Evolutionary conservation across 2,329 filamentous ascomycete species (phyloP).

Genomic region (Fonsecaea monophora): DNA sequence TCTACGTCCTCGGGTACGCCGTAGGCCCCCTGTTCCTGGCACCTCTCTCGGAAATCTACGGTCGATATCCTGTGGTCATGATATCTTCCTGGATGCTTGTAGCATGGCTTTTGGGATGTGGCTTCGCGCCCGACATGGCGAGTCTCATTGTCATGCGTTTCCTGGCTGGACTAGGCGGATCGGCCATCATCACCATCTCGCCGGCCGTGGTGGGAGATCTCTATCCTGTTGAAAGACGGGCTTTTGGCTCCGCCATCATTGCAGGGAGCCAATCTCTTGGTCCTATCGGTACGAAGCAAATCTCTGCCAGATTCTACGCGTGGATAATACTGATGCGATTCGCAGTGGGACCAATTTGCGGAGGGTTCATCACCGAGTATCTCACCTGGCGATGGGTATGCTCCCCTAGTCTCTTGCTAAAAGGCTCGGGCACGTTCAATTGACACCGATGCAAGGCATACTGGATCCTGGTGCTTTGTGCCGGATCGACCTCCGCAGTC

Average conservation of each 20-base stretch:
- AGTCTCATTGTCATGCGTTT: slow-evolving; percentile 66
- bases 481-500: neutral
- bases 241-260: slow-evolving; percentile 61
- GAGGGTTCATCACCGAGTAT: slow-evolving; percentile 44
- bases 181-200: slow-evolving; percentile 60
- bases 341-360: slow-evolving; percentile 43
- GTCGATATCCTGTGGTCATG: slow-evolving; percentile 61
- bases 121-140: slow-evolving; percentile 58
- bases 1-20: slow-evolving; percentile 37
- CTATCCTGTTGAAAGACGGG: slow-evolving; percentile 30
- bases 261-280: slow-evolving; percentile 20
- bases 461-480: slow-evolving; percentile 12
- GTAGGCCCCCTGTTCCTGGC: slow-evolving; percentile 55
- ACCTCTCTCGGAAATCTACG: slow-evolving; percentile 70
- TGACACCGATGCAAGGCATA: slow-evolving; percentile 5
- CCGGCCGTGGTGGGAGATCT: slow-evolving; percentile 48
- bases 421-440: slow-evolving; percentile 41
- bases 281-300: neutral
- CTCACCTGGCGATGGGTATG: slow-evolving; percentile 45
- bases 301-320: too few relatives aligned
- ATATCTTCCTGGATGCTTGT: slow-evolving; percentile 61
- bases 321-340: neutral
- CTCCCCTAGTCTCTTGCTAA: neutral
- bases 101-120: slow-evolving; percentile 67
- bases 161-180: slow-evolving; percentile 63